Base-by-base conservation (phyloP, 2,329 filamentous ascomycete species). In the Verticillium nubilum region DNA sequence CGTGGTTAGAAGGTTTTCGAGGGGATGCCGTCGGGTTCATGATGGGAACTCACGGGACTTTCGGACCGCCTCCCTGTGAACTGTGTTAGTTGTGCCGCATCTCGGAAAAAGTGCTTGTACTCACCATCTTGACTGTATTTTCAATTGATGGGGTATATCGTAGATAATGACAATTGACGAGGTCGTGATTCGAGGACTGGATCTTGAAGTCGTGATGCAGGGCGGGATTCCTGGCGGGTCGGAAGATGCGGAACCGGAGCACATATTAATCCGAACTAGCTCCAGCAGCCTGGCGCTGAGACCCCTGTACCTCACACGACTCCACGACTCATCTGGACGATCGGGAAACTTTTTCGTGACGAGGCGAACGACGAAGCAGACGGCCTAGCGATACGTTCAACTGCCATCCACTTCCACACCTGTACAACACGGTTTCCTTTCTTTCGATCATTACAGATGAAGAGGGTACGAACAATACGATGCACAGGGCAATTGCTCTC, bases 31-130 rank as follows among this genome's bases (percentile, higher is more conserved):
- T 62, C 42, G 52, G 37, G 27, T 47, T 29, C 50, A 23, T 13
- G 61, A 65, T 67, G 60, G 61, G 62, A 59, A 75, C 78, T 82
- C 76, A 85, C 82, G 80, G 80, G 70, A 85, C 74, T 75, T 76
- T 78, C 73, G 85, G 88, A 80, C 92, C 92, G 79, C 90, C 90
- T 80, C 90, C 90, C 88, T 88, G 65, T 26, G 58, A 62, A 63
- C 17, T 60, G 58, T 65, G 73, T 85, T 74, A 85, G 80, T 66
- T 62, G 25, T 31, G 19, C 27, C 9, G 26, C 35, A 54, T 31
- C 35, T 57, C 1, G 2, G 4, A 13, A 1, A 1, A 23, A 27
- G 4, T 7, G 23, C 25, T 26, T 5, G 26, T 19, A 68, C 79
- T 70, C 73, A 86, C 85, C 85, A 87, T 87, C 71, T 80, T 86